Conservation (phyloP, 495 filamentous ascomycete genomes). For the Cryomyces minteri region DNA sequence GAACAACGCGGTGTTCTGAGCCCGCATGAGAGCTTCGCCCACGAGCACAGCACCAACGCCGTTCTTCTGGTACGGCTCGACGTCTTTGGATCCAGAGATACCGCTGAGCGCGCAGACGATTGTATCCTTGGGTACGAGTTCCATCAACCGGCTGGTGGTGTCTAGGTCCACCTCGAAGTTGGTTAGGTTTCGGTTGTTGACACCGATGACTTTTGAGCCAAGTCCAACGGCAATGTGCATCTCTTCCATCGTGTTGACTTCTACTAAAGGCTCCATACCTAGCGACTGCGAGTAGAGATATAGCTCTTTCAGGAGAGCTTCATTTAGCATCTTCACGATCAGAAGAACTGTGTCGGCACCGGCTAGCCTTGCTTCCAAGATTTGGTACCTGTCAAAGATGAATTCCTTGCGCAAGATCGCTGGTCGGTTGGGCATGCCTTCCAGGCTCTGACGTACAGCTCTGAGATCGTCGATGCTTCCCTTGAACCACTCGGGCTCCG, state of each 20-base stretch:
- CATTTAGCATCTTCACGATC: conserved; percentile 94
- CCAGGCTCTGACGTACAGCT: conserved; percentile 68
- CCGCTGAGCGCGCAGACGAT: conserved; percentile 90
- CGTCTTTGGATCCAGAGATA: conserved; percentile 80
- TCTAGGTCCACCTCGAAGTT: conserved; percentile 93
- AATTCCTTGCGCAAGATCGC: conserved; percentile 93
- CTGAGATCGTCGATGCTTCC: conserved; percentile 89
- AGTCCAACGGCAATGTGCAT: conserved; percentile 76
- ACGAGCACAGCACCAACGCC: conserved; percentile 88
- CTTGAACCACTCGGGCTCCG: conserved; percentile 98
- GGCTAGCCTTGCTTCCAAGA: conserved; percentile 81
- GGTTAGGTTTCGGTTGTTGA: conserved; percentile 92
- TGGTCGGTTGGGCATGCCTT: conserved; percentile 78
- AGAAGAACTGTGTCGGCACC: conserved; percentile 90
- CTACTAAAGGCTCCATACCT: conserved; percentile 95
- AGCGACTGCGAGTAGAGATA: conserved; percentile 78
- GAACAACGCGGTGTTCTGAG: conserved; percentile 58
- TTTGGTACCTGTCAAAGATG: conserved; percentile 96
- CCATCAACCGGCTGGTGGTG: conserved; percentile 80
- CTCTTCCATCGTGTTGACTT: conserved; percentile 87
- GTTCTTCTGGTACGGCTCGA: conserved; percentile 69
- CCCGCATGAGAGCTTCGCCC: conserved; percentile 90
- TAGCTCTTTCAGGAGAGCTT: conserved; percentile 51
- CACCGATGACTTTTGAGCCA: conserved; percentile 86
- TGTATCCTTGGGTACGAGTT: conserved; percentile 66